These are phyloP conservation scores for Avicennia marina DNA, from an alignment of 257 asterid species.

Conservation along the genomic window DNA sequence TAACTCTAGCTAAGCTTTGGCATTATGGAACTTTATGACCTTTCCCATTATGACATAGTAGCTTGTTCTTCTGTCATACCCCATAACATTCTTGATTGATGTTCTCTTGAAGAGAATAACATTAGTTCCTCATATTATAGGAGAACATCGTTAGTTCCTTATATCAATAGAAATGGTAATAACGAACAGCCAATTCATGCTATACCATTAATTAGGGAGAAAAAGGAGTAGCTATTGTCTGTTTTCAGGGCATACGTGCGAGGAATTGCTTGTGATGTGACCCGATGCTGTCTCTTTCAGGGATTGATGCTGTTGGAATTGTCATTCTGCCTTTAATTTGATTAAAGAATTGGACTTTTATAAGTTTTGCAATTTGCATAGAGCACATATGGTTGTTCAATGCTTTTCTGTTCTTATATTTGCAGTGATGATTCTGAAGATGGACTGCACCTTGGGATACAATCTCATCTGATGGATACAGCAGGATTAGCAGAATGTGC, in stretches of 20 bases:
- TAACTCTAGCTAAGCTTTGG: no score
- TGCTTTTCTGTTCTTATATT: conserved; percentile 17
- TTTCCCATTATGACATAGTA: no score
- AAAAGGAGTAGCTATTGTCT: not conserved
- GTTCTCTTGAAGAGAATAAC: no score
- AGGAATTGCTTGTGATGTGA: conserved; percentile 3
- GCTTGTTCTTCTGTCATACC: no score
- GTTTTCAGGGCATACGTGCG: not conserved
- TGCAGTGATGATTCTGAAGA: conserved; percentile 65
- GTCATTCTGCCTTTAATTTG: not conserved
- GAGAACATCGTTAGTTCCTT: no score
- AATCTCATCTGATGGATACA: conserved; percentile 53
- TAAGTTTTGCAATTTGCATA: not conserved
- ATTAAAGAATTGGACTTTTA: not conserved
- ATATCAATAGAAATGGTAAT: no score
- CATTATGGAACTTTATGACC: no score
- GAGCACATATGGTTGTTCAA: conserved; percentile 1
- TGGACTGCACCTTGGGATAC: conserved; percentile 28
- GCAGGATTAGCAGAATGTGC: conserved; percentile 61
- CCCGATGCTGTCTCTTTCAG: not conserved
- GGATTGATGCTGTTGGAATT: not conserved
- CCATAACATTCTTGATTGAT: no score
- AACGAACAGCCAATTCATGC: no score
- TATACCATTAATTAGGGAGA: no score
- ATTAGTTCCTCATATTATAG: no score